A percentile compares a stretch with the other conserved stretches of the same genome.
phyloP scores from a whole-genome alignment of 306 rosid species.

The Canavalia ensiformis region DNA sequence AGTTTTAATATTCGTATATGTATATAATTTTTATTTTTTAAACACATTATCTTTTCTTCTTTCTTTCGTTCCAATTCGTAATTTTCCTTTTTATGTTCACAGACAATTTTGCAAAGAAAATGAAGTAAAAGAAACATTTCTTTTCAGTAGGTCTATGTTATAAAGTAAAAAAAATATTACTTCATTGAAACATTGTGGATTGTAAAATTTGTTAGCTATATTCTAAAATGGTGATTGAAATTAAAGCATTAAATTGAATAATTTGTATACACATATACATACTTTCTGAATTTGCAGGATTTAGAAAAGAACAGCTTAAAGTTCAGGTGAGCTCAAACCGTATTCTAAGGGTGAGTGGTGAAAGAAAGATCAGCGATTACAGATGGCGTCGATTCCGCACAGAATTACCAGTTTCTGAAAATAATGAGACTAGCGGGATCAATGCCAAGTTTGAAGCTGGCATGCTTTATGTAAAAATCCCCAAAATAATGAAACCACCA shows the following conservation, averaged over 20 bases:
- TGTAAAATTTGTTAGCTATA: too few species aligned
- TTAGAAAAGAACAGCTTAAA: constrained; percentile 58
- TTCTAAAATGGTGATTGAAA: background rate
- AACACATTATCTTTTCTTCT: too few species aligned
- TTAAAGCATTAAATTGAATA: background rate
- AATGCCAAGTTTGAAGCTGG: constrained; percentile 56
- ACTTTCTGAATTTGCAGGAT: constrained; percentile 54
- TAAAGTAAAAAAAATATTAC: too few species aligned
- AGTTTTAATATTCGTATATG: too few species aligned
- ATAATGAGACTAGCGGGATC: background rate
- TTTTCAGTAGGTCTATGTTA: too few species aligned
- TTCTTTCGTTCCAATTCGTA: too few species aligned
- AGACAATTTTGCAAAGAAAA: too few species aligned
- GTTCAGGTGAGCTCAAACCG: constrained; percentile 56
- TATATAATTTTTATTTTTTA: too few species aligned
- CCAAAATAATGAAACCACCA: constrained; percentile 20
- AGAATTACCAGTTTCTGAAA: background rate
- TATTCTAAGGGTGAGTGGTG: constrained; percentile 58
- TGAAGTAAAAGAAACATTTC: too few species aligned
- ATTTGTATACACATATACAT: background rate
- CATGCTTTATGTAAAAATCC: constrained; percentile 35
- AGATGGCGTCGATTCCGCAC: constrained; percentile 37
- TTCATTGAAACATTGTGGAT: background rate
- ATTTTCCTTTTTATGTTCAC: too few species aligned
- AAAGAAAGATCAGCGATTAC: constrained; percentile 41